These are phyloP conservation scores for Nadsonia starkeyi-henricii DNA, from an alignment of 1,139 yeast species.

Conservation along the genomic window DNA sequence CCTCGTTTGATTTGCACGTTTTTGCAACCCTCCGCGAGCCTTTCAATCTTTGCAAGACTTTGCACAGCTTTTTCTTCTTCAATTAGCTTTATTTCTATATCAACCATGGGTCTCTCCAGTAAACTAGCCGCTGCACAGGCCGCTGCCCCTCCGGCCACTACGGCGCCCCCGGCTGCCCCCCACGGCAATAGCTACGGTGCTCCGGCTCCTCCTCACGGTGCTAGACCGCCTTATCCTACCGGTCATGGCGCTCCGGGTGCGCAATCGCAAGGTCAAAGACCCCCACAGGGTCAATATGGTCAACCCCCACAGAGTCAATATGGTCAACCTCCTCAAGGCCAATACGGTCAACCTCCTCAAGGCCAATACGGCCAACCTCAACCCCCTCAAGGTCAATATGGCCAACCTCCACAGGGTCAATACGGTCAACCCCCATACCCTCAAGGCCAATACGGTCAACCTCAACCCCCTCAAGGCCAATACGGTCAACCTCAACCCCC, in stretches of 20 bases:
- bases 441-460: constrained; percentile 8
- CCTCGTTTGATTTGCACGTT: neutral
- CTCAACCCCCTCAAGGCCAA: constrained; percentile 7
- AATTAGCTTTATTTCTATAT: neutral
- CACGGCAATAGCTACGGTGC: neutral
- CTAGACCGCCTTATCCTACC: constrained; percentile 3
- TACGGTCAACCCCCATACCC: constrained; percentile 15
- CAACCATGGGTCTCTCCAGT: constrained; percentile 20
- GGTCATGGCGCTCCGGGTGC: neutral
- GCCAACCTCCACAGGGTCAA: constrained; percentile 11
- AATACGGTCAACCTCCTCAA: constrained; percentile 7
- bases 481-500: constrained; percentile 10
- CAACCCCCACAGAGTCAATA: constrained; percentile 2
- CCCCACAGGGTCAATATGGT: too few species aligned
- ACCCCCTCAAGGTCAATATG: constrained; percentile 7
- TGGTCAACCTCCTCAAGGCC: constrained; percentile 6
- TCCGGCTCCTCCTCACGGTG: neutral
- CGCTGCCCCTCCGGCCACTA: constrained; percentile 6
- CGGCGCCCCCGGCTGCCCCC: constrained; percentile 3
- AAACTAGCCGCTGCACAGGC: constrained; percentile 14
- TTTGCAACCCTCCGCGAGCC: neutral
- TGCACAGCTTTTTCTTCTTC: constrained; percentile 1
- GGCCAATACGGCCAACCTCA: constrained; percentile 9
- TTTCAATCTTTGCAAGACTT: too few species aligned
- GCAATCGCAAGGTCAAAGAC: neutral